phyloP scores from a whole-genome alignment of 163 green algal species.

The Trebouxiophyceae sp. region DNA sequence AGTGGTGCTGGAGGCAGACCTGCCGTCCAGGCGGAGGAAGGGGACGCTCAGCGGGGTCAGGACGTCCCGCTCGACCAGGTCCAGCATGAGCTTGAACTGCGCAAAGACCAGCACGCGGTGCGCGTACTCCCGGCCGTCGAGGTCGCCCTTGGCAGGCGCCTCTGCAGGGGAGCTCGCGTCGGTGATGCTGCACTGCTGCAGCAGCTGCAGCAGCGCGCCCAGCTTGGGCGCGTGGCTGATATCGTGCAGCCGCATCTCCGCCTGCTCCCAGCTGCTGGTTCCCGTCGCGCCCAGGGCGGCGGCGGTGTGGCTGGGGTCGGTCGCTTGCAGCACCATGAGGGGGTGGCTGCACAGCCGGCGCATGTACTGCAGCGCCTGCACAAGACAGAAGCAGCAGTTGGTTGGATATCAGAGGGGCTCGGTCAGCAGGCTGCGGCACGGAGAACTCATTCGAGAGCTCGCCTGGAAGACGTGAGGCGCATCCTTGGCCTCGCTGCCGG shows the following conservation, averaged over 20 bases:
- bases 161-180: neutral
- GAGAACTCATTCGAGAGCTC: too few relatives aligned
- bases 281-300: conserved; percentile 24
- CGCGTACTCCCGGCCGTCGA: conserved; percentile 1
- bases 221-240: conserved; percentile 89
- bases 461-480: conserved; percentile 30
- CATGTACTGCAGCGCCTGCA: conserved; percentile 75
- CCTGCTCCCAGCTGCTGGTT: conserved; percentile 13
- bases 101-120: conserved; percentile 96
- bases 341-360: conserved; percentile 94
- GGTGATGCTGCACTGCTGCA: conserved; percentile 48
- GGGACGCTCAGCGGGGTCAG: conserved; percentile 66
- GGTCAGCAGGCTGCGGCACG: too few relatives aligned
- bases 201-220: conserved; percentile 75
- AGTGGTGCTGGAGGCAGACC: too few relatives aligned
- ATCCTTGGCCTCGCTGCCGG: neutral
- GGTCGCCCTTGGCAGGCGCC: too few relatives aligned
- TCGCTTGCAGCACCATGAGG: conserved; percentile 68
- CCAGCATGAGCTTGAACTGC: conserved; percentile 84
- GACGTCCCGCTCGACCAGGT: conserved; percentile 83
- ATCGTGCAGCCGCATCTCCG: conserved; percentile 26
- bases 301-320: conserved; percentile 25
- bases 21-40: conserved; percentile 85
- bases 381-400: conserved; percentile 15
- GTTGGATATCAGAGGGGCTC: too few relatives aligned